Evolutionary conservation across 352 stramenopile species (phyloP).

Genomic region (Phytopythium montanum): DNA sequence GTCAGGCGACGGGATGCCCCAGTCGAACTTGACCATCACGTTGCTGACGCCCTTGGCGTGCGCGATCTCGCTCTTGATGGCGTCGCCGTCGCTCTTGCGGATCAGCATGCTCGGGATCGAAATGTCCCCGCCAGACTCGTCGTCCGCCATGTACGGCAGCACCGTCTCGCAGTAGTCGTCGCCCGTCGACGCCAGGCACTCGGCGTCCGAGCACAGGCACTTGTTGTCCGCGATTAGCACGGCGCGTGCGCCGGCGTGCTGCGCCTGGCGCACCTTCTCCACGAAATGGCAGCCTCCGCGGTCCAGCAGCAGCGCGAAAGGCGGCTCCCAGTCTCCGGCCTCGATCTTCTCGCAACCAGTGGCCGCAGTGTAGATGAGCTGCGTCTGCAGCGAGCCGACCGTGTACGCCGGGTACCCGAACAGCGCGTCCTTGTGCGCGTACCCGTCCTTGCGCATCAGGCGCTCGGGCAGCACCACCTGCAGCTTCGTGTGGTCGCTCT

Average conservation of each 20-base stretch:
- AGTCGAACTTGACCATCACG: conserved; percentile 95
- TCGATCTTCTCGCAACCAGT: conserved; percentile 80
- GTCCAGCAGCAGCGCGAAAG: conserved; percentile 96
- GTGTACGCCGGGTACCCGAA: conserved; percentile 96
- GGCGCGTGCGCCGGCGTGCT: conserved; percentile 90
- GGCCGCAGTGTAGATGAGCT: conserved; percentile 88
- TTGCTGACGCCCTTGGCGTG: conserved; percentile 88
- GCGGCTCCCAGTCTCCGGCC: conserved; percentile 79
- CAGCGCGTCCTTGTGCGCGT: conserved; percentile 95
- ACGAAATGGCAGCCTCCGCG: conserved; percentile 96
- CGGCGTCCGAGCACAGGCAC: conserved; percentile 91
- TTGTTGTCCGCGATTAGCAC: conserved; percentile 97
- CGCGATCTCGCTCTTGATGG: conserved; percentile 88
- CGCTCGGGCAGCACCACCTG: conserved; percentile 84
- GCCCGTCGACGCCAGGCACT: conserved; percentile 64
- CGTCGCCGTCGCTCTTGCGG: conserved; percentile 93
- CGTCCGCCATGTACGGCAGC: conserved; percentile 90
- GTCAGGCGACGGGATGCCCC: conserved; percentile 91
- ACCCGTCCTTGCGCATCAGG: conserved; percentile 92
- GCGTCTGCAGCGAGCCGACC: conserved; percentile 77
- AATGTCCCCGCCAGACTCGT: conserved; percentile 96
- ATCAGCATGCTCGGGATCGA: conserved; percentile 96
- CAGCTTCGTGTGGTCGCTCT: conserved; percentile 88
- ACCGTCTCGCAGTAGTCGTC: conserved; percentile 87
- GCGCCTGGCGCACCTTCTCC: conserved; percentile 91